Percentiles rank a stretch among this genome's conserved stretches.
Evolutionary conservation across 116 monocot genomes (phyloP).

Genomic region (Papilionanthe hybrid): DNA sequence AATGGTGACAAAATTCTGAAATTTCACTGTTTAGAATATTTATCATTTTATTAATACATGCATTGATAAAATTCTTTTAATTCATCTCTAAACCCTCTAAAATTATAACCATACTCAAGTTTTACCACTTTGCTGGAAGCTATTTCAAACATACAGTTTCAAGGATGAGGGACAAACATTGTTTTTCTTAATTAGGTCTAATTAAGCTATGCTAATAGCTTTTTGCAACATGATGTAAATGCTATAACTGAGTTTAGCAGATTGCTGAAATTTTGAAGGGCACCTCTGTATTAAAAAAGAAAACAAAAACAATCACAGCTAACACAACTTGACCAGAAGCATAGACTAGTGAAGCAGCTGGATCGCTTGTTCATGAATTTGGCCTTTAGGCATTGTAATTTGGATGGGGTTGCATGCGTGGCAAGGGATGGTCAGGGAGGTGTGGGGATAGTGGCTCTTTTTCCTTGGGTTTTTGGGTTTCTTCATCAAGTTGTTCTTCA

Average conservation of each 20-base stretch:
- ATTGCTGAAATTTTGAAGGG: background rate
- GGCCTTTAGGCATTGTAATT: background rate
- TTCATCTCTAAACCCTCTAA: background rate
- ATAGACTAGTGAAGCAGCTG: background rate
- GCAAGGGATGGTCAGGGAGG: too few relatives aligned
- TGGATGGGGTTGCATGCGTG: background rate
- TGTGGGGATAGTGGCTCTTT: background rate
- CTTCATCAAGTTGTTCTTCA: background rate
- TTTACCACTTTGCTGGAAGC: too few relatives aligned
- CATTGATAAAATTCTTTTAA: too few relatives aligned
- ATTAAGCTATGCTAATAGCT: too few relatives aligned
- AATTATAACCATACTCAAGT: too few relatives aligned
- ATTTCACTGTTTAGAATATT: background rate
- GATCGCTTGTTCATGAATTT: background rate
- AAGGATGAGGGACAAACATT: too few relatives aligned
- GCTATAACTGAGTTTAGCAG: background rate
- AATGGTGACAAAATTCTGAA: background rate
- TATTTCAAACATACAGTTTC: too few relatives aligned
- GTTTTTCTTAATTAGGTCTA: too few relatives aligned
- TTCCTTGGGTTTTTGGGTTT: background rate
- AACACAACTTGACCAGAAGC: background rate
- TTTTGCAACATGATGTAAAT: background rate
- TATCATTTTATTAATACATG: too few relatives aligned
- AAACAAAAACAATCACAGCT: background rate
- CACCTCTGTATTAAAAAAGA: background rate